Percentiles rank a stretch among this genome's conserved stretches.
Evolutionary conservation across 78 protist species (phyloP).

Genomic region (Creolimax fragrantissima): DNA sequence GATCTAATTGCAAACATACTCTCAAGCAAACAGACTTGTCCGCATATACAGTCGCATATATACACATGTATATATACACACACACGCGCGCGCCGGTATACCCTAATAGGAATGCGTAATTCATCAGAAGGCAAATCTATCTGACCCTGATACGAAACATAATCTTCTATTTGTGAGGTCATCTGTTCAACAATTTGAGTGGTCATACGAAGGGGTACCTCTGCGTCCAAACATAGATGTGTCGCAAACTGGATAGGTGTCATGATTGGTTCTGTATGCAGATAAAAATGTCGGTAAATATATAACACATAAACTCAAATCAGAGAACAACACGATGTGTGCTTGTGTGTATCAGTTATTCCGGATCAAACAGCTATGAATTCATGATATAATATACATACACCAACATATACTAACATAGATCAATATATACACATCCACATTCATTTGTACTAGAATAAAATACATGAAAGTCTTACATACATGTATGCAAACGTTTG

Average conservation of each 20-base stretch:
- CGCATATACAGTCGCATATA: neutral
- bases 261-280: neutral
- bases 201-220: neutral
- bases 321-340: too few species aligned
- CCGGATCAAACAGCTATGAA: neutral
- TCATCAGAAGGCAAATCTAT: neutral
- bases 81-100: neutral
- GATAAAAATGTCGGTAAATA: too few species aligned
- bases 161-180: neutral
- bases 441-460: neutral
- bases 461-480: neutral
- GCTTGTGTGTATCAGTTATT: too few species aligned
- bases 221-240: neutral
- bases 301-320: too few species aligned
- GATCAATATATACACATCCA: neutral
- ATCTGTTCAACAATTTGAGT: neutral
- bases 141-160: neutral
- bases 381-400: neutral
- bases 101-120: neutral
- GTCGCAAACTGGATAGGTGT: neutral
- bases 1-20: too few species aligned
- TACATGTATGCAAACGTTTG: neutral
- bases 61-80: neutral
- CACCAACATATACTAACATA: neutral
- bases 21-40: too few species aligned